phyloP scores from a whole-genome alignment of 164 flowering plant species.

The Euptelea pleiosperma region DNA sequence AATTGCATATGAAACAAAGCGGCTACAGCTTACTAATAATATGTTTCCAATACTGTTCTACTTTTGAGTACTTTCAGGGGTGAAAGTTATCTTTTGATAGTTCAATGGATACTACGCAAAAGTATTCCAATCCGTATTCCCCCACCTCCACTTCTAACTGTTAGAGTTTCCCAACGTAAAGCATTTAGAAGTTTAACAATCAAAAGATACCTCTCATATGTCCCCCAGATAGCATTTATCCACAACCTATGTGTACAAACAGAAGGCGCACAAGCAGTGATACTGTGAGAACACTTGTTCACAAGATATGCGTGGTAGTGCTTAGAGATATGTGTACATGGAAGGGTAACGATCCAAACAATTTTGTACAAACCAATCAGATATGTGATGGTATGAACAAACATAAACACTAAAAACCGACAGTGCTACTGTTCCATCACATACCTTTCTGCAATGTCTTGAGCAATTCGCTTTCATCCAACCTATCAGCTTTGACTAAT shows the following conservation, averaged over 20 bases:
- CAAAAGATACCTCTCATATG: background rate
- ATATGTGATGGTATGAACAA: background rate
- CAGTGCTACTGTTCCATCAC: slow-evolving; percentile 3
- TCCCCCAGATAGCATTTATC: background rate
- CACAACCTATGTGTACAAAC: background rate
- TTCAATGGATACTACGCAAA: no score
- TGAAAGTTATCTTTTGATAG: no score
- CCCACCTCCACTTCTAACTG: background rate
- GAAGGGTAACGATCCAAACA: no score
- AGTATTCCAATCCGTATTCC: background rate
- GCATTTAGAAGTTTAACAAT: background rate
- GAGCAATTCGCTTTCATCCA: slow-evolving; percentile 80
- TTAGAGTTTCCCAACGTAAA: background rate
- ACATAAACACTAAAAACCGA: background rate
- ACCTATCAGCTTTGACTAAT: slow-evolving; percentile 76
- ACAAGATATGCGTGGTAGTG: background rate
- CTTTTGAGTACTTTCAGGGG: no score
- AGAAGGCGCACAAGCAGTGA: background rate
- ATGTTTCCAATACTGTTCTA: no score
- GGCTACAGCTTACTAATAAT: no score
- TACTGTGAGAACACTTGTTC: no score
- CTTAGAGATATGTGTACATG: background rate
- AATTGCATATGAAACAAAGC: no score
- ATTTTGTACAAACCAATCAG: background rate
- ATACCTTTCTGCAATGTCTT: slow-evolving; percentile 86